These are phyloP conservation scores for Kwoniella shivajii DNA, from an alignment of 1,284 basidiomycete species.

Conservation along the genomic window DNA sequence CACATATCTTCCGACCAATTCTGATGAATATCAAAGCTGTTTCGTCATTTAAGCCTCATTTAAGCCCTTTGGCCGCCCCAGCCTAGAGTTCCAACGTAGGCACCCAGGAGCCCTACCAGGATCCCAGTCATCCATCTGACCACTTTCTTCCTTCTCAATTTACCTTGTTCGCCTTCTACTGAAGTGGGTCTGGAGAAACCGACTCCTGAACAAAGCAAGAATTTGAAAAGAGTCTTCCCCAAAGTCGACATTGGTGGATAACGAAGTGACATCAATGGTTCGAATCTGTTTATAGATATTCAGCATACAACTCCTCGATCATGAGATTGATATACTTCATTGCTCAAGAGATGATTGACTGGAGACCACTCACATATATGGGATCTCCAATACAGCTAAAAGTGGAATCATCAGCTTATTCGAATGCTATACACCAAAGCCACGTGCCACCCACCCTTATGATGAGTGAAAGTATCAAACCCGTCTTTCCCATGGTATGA, in stretches of 20 bases:
- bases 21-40: neutral
- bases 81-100: neutral
- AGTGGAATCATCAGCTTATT: neutral
- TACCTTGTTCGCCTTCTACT: conserved; percentile 39
- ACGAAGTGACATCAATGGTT: conserved; percentile 43
- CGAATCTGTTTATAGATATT: conserved; percentile 29
- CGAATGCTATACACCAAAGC: neutral
- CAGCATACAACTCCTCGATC: neutral
- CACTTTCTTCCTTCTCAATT: conserved; percentile 11
- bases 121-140: conserved; percentile 2
- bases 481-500: conserved; percentile 50
- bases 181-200: conserved; percentile 40
- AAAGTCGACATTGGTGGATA: conserved; percentile 40
- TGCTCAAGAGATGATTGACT: too few species aligned
- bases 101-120: neutral
- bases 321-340: neutral
- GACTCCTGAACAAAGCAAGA: conserved; percentile 30
- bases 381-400: conserved; percentile 43
- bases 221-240: conserved; percentile 26
- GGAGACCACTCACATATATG: conserved; percentile 29
- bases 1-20: neutral
- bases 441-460: conserved; percentile 34
- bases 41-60: neutral
- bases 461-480: conserved; percentile 52
- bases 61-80: neutral